Conservation (phyloP, 768 basidiomycete genomes). For the Ramaria sp. region DNA sequence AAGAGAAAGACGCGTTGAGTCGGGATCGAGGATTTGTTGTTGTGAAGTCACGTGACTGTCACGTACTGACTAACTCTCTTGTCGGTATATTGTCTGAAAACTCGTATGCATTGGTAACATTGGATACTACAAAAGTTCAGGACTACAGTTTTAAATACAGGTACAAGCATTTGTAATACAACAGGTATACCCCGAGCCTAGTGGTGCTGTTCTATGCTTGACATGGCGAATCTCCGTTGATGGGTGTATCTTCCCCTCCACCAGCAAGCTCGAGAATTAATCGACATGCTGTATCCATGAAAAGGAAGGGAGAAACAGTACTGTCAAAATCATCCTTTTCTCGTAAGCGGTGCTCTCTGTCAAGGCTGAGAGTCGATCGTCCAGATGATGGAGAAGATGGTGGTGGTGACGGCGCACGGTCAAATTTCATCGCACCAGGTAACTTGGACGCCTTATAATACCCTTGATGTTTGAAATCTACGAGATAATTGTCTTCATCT, state of each 20-base stretch:
- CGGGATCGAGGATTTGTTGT: too few relatives aligned
- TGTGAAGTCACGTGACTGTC: too few relatives aligned
- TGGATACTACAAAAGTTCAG: too few relatives aligned
- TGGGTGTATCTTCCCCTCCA: slow-evolving; percentile 25
- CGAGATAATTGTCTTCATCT: slow-evolving; percentile 90
- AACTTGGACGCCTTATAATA: slow-evolving; percentile 71
- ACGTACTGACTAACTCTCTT: too few relatives aligned
- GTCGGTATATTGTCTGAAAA: too few relatives aligned
- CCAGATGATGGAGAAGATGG: slow-evolving; percentile 13
- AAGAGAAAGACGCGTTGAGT: too few relatives aligned
- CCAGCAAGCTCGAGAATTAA: slow-evolving; percentile 92
- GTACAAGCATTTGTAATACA: too few relatives aligned
- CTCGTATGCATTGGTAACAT: too few relatives aligned
- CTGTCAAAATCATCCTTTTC: slow-evolving; percentile 31
- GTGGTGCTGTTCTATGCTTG: too few relatives aligned
- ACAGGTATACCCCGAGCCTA: too few relatives aligned
- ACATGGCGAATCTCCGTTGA: too few relatives aligned
- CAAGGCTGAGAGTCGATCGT: not conserved
- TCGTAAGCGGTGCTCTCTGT: not conserved
- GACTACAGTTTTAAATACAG: too few relatives aligned
- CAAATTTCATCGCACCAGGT: slow-evolving; percentile 58
- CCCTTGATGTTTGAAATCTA: slow-evolving; percentile 97
- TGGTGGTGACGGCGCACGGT: slow-evolving; percentile 31
- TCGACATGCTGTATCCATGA: slow-evolving; percentile 91
- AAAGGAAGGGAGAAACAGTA: slow-evolving; percentile 80